Evolutionary conservation across 331 rosid genomes (phyloP), one percentile per base, ranked within the genome.

Genomic region (Stylosanthes scabra): DNA sequence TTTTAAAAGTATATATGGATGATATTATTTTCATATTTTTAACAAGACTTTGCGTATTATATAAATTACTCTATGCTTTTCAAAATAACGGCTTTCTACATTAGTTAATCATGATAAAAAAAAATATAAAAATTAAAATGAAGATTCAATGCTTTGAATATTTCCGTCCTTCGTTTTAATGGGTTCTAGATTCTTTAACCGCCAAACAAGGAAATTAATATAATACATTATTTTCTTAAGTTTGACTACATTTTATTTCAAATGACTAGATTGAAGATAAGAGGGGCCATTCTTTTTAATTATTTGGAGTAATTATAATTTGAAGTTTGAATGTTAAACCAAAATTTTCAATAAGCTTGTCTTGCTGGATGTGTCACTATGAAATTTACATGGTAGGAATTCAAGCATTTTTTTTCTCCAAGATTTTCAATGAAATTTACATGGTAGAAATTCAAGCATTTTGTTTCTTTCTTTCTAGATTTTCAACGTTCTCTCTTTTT

Each of bases 401-500:
- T 57, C 60, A 41, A 28, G 34, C 25, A 41, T 59, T 66, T 31
- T 31, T 5, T 31, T 31, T 31, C 14, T 79, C 52, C 25, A 20
- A 20, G 25, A 20, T 20, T 20, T 60, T n/a, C 11, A 13, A 1
- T 10, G 67, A 61, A 61, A 62, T 14, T 16, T 49, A 34, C 68
- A 9, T 63, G 34, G 3, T 4, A 62, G 31, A 3, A 12, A 13
- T 39, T 57, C 60, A 41, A 28, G 34, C 25, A 41, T 59, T 66
- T 31, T 31, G 5, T 31, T 31, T 31, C 27, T 79, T 60, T 41
- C 58, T 37, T 51, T 79, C 61, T 67, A 60, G 39, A 67, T 73
- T 41, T 62, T 62, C 10, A n/a, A 7, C 25, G 25, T 37, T 4
- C 13, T 8, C 28, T 31, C 37, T 31, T 31, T 1, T 37, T 61